Conservation (phyloP, 305 asterid genomes). For the Solanum hybrid region DNA sequence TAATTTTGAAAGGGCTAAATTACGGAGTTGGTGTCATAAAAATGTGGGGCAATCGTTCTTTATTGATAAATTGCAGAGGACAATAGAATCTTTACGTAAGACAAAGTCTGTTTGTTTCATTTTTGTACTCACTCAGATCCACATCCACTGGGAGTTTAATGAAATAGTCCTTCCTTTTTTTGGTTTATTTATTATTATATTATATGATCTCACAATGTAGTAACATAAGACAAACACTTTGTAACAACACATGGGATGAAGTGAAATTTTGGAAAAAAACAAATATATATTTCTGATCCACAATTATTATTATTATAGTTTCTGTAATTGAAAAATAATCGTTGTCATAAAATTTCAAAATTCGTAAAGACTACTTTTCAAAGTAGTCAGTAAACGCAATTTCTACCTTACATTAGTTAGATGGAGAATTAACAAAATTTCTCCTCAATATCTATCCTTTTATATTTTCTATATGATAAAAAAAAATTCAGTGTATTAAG, state of each 20-base stretch:
- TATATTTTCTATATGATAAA: neutral
- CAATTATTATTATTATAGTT: neutral
- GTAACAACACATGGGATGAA: conserved; percentile 3
- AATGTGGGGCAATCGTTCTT: neutral
- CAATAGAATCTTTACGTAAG: conserved; percentile 3
- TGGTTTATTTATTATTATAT: neutral
- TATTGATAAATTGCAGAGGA: neutral
- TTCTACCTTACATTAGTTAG: neutral
- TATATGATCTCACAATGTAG: neutral
- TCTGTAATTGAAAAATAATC: neutral
- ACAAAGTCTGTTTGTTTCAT: conserved; percentile 1
- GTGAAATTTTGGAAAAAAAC: neutral
- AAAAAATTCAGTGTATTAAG: neutral
- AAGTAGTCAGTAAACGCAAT: neutral
- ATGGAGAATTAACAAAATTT: neutral
- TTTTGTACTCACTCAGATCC: conserved; percentile 7
- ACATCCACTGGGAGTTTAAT: neutral
- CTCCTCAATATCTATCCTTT: neutral
- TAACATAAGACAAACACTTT: neutral
- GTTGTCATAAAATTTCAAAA: neutral
- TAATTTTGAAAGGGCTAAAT: neutral
- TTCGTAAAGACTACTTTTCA: neutral
- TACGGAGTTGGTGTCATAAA: neutral
- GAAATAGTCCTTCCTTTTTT: neutral
- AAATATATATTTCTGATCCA: neutral